These are phyloP conservation scores for Nephelium lappaceum DNA, from an alignment of 345 rosid species.

Conservation along the genomic window DNA sequence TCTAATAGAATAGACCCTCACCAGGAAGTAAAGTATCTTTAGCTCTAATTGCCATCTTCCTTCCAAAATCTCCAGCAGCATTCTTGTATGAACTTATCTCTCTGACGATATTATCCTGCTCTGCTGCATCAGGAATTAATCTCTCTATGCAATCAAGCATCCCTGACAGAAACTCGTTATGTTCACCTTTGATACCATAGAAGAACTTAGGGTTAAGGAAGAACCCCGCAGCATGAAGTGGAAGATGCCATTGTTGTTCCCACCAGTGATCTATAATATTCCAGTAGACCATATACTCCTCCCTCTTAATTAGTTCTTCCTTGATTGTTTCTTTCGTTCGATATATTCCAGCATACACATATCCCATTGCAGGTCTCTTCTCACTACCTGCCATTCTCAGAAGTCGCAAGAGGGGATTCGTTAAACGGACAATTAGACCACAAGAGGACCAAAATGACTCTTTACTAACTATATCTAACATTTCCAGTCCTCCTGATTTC, in stretches of 20 bases:
- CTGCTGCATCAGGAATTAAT: constrained; percentile 64
- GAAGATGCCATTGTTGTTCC: constrained; percentile 68
- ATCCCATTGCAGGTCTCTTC: constrained; percentile 87
- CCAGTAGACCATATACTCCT: constrained; percentile 76
- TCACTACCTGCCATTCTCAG: constrained; percentile 54
- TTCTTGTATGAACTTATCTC: constrained; percentile 72
- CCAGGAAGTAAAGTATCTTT: constrained; percentile 82
- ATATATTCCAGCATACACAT: constrained; percentile 77
- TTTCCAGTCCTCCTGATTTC: constrained; percentile 69
- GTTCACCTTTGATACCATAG: constrained; percentile 72
- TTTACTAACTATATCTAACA: constrained; percentile 63
- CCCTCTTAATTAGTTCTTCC: constrained; percentile 65
- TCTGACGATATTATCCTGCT: constrained; percentile 76
- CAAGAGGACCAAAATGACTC: constrained; percentile 83
- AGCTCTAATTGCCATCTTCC: constrained; percentile 87
- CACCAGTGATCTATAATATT: constrained; percentile 80
- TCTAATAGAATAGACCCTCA: constrained; percentile 29
- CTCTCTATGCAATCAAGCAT: constrained; percentile 88
- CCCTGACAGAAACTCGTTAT: constrained; percentile 59
- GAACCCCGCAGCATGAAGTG: constrained; percentile 89
- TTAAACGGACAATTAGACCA: constrained; percentile 49
- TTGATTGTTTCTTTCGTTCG: constrained; percentile 82
- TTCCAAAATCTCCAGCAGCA: constrained; percentile 84
- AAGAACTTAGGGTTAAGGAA: constrained; percentile 92
- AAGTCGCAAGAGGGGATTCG: constrained; percentile 69